phyloP scores from a whole-genome alignment of 257 asterid genomes.

The Nicotiana benthamiana region DNA sequence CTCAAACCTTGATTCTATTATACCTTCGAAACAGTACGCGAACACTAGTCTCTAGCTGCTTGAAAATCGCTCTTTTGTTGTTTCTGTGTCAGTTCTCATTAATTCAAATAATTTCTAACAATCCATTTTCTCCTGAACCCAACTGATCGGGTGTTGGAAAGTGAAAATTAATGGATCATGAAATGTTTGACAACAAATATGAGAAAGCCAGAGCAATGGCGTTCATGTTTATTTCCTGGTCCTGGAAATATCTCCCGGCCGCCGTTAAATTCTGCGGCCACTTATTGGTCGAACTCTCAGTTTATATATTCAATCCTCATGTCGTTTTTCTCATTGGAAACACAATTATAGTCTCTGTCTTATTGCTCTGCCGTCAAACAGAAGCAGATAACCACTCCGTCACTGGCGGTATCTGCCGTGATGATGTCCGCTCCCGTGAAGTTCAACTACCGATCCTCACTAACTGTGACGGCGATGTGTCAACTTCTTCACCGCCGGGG shows the following conservation, averaged over 20 bases:
- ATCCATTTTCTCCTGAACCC: too few species aligned
- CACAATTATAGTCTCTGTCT: not conserved
- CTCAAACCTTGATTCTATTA: too few species aligned
- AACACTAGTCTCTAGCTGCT: too few species aligned
- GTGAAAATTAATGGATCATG: not conserved
- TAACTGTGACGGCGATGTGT: not conserved
- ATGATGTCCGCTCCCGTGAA: not conserved
- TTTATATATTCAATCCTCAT: not conserved
- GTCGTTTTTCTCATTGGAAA: conserved; percentile 5
- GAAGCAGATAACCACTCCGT: not conserved
- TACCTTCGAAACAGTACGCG: too few species aligned
- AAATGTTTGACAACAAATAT: not conserved
- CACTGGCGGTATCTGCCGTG: not conserved
- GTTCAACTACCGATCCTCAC: too few species aligned
- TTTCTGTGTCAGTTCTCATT: too few species aligned
- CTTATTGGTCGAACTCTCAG: not conserved
- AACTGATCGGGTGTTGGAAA: not conserved
- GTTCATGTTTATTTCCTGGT: not conserved
- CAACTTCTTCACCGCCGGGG: not conserved
- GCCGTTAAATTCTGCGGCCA: not conserved
- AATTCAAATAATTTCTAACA: too few species aligned
- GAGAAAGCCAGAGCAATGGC: not conserved
- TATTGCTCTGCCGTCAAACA: not conserved
- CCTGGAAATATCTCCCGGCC: not conserved
- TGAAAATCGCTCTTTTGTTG: too few species aligned